Evolutionary conservation across 768 basidiomycete species (phyloP), one percentile per base, ranked within the genome.

Genomic region (Termitomyces sp.): DNA sequence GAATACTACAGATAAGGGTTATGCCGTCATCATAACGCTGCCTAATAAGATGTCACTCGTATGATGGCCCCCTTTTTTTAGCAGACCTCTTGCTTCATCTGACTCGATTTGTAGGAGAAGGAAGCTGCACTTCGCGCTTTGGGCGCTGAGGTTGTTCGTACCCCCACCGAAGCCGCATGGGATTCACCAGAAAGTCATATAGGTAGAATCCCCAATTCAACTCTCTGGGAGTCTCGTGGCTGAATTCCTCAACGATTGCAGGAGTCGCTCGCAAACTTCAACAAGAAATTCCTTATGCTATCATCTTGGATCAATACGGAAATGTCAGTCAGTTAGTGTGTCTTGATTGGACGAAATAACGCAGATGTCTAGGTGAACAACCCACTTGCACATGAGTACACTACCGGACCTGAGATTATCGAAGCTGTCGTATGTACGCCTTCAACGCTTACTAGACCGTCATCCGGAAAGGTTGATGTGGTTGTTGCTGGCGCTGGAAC

Each of bases 31-130:
- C 68, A 93, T 93, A 72, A 89, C 88, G 63, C 76, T 97, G 72
- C 95, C 95, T 39, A 87, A 93, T 70, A 98, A 98, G 78, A 98
- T 98, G 96, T 94, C 92, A 5, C 72, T 86, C 57, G 87, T 87
- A 64, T 45, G 44, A 57, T 13, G 11, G 12, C 9, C 15, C n/a
- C 30, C 31, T 41, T 54, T 22, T 30, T 30, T 18, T 37, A 12
- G 34, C 27, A 53, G 27, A n/a, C 22, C 24, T 11, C 16, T 52
- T 33, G 20, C 33, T 47, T 48, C 58, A 42, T 33, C 45, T 47
- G 27, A 42, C 37, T 37, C 46, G 30, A 44, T 58, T 11, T 39
- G 45, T 59, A 87, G 82, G 96, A 99, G 75, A 99, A 99, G 72
- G 94, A 95, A 74, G 92, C 92, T 1, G 82, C 92, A 24, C 79